Evolutionary conservation across 106 monocot species (phyloP).

Genomic region (Ottelia alismoides): DNA sequence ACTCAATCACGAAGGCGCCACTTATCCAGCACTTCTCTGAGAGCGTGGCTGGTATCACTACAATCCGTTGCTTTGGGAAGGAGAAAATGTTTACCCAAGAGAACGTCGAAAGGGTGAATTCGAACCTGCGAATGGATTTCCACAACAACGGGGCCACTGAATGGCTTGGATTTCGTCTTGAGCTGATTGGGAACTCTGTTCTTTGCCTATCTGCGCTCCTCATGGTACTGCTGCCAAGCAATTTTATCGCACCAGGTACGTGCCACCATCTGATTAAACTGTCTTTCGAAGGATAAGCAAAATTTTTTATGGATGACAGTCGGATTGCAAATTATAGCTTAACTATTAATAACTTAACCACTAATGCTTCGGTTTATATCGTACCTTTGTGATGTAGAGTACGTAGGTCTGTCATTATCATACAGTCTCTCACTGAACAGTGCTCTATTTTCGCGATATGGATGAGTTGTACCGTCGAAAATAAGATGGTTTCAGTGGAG

Average conservation of each 20-base stretch:
- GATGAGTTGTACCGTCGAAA: conserved; percentile 89
- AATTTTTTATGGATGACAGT: too few relatives aligned
- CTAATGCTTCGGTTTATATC: too few relatives aligned
- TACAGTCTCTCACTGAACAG: conserved; percentile 85
- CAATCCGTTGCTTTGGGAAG: conserved; percentile 62
- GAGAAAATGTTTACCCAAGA: conserved; percentile 38
- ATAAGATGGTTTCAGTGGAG: conserved; percentile 93
- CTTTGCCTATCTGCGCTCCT: conserved; percentile 45
- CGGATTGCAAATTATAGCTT: too few relatives aligned
- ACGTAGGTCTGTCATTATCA: conserved; percentile 83
- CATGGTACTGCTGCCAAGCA: conserved; percentile 52
- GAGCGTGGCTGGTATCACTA: conserved; percentile 45
- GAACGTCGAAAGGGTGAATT: conserved; percentile 43
- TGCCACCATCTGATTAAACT: too few relatives aligned
- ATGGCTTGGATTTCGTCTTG: conserved; percentile 70
- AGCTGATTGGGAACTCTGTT: conserved; percentile 45
- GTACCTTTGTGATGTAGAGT: too few relatives aligned
- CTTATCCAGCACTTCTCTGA: conserved; percentile 88
- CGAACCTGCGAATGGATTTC: conserved; percentile 62
- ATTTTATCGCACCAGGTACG: conserved; percentile 65
- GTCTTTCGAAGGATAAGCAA: too few relatives aligned
- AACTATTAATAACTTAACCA: too few relatives aligned
- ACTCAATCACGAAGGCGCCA: conserved; percentile 73
- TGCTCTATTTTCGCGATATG: conserved; percentile 63
- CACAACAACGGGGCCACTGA: conserved; percentile 69